Evolutionary conservation across 2,329 filamentous ascomycete genomes (phyloP).

Genomic region (Blastomyces silverae): DNA sequence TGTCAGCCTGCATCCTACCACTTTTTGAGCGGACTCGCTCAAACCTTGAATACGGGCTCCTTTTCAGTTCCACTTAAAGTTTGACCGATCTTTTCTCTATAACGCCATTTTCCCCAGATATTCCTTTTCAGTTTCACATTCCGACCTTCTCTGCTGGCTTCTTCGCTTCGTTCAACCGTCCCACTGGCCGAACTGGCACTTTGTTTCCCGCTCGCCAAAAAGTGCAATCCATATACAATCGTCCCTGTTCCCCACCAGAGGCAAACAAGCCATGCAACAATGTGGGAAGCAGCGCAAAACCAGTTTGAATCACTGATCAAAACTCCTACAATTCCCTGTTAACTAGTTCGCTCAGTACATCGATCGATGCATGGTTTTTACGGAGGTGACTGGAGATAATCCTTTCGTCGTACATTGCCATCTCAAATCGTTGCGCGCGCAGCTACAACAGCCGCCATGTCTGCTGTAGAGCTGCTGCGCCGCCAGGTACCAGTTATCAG

Average conservation of each 20-base stretch:
- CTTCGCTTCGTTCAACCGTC: neutral
- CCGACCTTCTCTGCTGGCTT: slow-evolving; percentile 2
- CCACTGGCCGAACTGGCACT: neutral
- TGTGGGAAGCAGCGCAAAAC: neutral
- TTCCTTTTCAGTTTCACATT: slow-evolving; percentile 4
- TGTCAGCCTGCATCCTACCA: slow-evolving; percentile 3
- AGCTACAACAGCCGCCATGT: neutral
- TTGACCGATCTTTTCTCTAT: neutral
- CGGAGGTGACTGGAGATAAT: slow-evolving; percentile 1
- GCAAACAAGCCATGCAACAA: neutral
- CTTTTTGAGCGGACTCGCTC: neutral
- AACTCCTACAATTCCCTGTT: neutral
- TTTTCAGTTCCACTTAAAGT: neutral
- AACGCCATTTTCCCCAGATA: slow-evolving; percentile 1
- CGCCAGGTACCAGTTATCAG: neutral
- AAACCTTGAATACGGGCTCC: neutral
- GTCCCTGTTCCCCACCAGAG: neutral
- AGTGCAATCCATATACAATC: neutral
- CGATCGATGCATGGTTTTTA: neutral
- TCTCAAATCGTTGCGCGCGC: neutral
- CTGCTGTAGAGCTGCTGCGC: slow-evolving; percentile 1
- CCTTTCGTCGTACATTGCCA: slow-evolving; percentile 1
- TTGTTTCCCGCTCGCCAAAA: neutral
- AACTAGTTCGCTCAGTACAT: neutral
- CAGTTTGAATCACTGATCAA: neutral